A percentile compares a stretch with the other conserved stretches of the same genome.
phyloP scores from a whole-genome alignment of 441 rosid species.

The Kokia cookei region DNA sequence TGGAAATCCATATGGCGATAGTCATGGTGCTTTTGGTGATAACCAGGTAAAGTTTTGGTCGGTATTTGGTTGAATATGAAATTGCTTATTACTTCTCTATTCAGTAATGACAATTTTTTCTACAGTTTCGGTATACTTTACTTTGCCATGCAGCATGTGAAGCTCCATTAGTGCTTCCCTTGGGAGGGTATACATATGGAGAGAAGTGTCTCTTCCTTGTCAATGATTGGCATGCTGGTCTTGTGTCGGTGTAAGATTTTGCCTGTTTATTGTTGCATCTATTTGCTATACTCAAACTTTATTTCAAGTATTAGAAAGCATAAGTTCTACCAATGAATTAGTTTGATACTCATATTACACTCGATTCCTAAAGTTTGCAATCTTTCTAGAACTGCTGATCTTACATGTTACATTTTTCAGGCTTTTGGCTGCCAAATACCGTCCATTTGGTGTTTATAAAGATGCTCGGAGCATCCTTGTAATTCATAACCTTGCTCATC shows the following conservation, averaged over 20 bases:
- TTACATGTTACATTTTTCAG: constrained; percentile 31
- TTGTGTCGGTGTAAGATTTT: constrained; percentile 74
- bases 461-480: constrained; percentile 81
- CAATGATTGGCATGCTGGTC: constrained; percentile 98
- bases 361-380: not conserved
- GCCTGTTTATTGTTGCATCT: not conserved
- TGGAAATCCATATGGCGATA: constrained; percentile 91
- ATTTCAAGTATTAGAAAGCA: not conserved
- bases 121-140: constrained; percentile 87
- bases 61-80: constrained; percentile 1
- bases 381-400: not conserved
- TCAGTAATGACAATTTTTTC: constrained; percentile 21
- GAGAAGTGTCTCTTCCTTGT: constrained; percentile 89
- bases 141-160: constrained; percentile 98
- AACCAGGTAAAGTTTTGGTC: constrained; percentile 55
- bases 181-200: constrained; percentile 92
- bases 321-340: not conserved
- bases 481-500: constrained; percentile 94
- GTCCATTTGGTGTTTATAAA: constrained; percentile 77
- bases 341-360: not conserved
- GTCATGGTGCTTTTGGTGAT: constrained; percentile 80
- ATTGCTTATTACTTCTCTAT: not conserved
- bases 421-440: constrained; percentile 87
- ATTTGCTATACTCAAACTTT: not conserved
- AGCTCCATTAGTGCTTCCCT: constrained; percentile 86